Evolutionary conservation across 2,329 filamentous ascomycete species (phyloP).

Genomic region (Pseudohalonectria lignicola): DNA sequence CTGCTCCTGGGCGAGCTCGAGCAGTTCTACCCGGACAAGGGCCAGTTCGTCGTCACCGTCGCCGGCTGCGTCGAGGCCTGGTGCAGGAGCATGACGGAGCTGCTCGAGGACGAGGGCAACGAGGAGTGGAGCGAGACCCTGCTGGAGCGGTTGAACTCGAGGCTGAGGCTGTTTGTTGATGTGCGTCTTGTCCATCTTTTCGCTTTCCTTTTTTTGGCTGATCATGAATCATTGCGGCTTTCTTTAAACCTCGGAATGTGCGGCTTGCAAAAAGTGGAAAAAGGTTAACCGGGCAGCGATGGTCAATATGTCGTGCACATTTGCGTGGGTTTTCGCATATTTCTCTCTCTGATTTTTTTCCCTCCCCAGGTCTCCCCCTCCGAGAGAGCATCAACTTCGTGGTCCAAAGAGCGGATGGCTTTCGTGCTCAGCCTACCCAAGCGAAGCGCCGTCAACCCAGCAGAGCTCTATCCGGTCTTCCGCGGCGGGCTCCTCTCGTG

Average conservation of each 20-base stretch:
- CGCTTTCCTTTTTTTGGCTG: neutral
- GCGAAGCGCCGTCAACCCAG: constrained; percentile 15
- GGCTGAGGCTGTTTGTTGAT: constrained; percentile 24
- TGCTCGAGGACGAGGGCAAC: constrained; percentile 29
- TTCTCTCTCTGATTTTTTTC: no score
- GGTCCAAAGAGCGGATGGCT: constrained; percentile 22
- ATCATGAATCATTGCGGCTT: no score
- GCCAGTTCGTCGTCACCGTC: constrained; percentile 23
- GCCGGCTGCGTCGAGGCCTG: constrained; percentile 26
- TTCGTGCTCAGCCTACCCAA: constrained; percentile 28
- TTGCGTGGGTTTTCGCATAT: no score
- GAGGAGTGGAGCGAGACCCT: constrained; percentile 30
- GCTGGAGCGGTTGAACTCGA: constrained; percentile 20
- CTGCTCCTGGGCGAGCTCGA: constrained; percentile 26
- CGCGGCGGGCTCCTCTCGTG: constrained; percentile 20
- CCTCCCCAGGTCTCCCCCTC: constrained; percentile 13
- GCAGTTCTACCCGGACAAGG: constrained; percentile 25
- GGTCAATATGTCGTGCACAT: no score
- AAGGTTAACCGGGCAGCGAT: no score
- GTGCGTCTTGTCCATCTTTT: constrained; percentile 12
- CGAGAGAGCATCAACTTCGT: constrained; percentile 20
- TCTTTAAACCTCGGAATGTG: no score
- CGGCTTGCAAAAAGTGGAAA: no score
- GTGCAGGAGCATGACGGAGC: constrained; percentile 22
- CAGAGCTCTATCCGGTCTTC: constrained; percentile 23